Evolutionary conservation across 1,139 yeast species (phyloP).

Genomic region (Kazachstania sp.): DNA sequence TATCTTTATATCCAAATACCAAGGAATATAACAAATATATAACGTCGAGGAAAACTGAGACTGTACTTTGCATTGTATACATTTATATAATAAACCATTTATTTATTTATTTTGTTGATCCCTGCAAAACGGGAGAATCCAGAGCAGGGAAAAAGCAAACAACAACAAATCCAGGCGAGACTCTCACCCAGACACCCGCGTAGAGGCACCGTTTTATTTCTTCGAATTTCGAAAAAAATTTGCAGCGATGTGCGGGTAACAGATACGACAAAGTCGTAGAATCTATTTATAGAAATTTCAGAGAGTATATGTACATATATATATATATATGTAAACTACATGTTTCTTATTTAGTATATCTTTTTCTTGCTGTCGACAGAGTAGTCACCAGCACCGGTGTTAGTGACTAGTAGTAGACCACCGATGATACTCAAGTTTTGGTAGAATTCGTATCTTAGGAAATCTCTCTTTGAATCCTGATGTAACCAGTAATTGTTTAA

Average conservation of each 20-base stretch:
- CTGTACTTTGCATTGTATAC: too few species aligned
- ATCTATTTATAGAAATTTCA: not conserved
- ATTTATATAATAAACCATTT: too few species aligned
- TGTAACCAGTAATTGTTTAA: conserved; percentile 88
- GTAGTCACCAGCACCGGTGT: conserved; percentile 94
- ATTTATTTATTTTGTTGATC: too few species aligned
- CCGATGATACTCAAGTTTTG: conserved; percentile 94
- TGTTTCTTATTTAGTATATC: conserved; percentile 24
- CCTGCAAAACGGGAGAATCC: too few species aligned
- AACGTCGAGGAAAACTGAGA: too few species aligned
- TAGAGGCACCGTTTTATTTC: not conserved
- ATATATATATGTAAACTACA: not conserved
- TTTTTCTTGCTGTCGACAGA: conserved; percentile 95
- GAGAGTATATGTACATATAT: not conserved
- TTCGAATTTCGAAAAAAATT: not conserved
- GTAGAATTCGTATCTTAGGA: conserved; percentile 85
- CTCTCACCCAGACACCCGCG: not conserved
- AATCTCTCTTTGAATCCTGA: conserved; percentile 67
- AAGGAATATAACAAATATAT: not conserved
- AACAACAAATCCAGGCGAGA: too few species aligned
- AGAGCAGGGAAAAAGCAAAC: too few species aligned
- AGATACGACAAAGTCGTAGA: not conserved
- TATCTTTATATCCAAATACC: not conserved
- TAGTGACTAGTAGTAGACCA: conserved; percentile 80
- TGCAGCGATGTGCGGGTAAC: not conserved